Evolutionary conservation across 108 stramenopile species (phyloP).

Genomic region (Seminavis robusta): DNA sequence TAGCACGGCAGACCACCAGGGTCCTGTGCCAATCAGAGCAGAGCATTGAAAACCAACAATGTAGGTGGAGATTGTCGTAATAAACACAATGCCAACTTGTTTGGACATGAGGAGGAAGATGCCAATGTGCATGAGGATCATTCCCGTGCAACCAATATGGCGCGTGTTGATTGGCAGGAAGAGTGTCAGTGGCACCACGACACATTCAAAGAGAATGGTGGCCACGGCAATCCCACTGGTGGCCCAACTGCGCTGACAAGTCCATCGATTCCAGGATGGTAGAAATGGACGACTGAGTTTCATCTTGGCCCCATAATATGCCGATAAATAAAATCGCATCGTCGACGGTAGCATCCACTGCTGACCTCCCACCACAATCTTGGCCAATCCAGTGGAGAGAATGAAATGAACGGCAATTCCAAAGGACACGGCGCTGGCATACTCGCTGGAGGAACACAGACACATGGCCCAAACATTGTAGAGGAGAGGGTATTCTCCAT

Average conservation of each 20-base stretch:
- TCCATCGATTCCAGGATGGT: background rate
- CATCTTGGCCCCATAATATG: background rate
- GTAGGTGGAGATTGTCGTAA: slow-evolving; percentile 2
- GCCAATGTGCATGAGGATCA: slow-evolving; percentile 10
- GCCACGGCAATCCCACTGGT: too few relatives aligned
- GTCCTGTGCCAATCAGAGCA: background rate
- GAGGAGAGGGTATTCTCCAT: slow-evolving; percentile 10
- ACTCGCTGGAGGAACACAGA: too few relatives aligned
- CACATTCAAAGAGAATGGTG: too few relatives aligned
- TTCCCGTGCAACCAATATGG: background rate
- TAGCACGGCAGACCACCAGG: background rate
- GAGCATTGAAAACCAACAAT: slow-evolving; percentile 1
- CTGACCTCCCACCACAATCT: background rate
- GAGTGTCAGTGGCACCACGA: too few relatives aligned
- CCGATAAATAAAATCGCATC: slow-evolving; percentile 3
- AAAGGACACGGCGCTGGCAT: too few relatives aligned
- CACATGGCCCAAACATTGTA: slow-evolving; percentile 5
- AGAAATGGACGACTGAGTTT: background rate
- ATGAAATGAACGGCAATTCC: slow-evolving; percentile 7
- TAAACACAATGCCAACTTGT: slow-evolving; percentile 8
- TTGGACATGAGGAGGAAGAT: slow-evolving; percentile 1
- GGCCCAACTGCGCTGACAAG: too few relatives aligned
- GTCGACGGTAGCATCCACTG: slow-evolving; percentile 2
- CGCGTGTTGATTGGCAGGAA: too few relatives aligned
- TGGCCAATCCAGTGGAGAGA: slow-evolving; percentile 7